phyloP scores from a whole-genome alignment of 345 rosid species.

The Psidium guajava region DNA sequence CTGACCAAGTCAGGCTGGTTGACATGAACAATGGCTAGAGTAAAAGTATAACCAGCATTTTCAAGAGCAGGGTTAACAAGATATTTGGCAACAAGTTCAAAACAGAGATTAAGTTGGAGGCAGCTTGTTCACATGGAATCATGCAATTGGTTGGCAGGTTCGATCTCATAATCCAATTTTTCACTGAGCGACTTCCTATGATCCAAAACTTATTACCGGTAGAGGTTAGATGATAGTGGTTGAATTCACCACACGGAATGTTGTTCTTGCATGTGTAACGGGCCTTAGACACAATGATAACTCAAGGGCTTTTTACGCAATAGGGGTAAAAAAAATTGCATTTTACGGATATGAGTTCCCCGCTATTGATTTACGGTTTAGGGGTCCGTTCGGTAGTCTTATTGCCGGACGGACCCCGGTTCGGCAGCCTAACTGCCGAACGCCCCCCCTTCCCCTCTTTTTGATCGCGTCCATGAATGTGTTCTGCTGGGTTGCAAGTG shows the following conservation, averaged over 20 bases:
- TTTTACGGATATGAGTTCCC: too few relatives aligned
- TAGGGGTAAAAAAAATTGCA: too few relatives aligned
- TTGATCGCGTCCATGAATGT: too few relatives aligned
- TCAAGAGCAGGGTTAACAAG: not conserved
- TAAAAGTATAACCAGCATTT: not conserved
- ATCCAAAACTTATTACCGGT: not conserved
- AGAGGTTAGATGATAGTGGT: not conserved
- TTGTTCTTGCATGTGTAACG: not conserved
- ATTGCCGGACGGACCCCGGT: too few relatives aligned
- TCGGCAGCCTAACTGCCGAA: too few relatives aligned
- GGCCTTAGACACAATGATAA: not conserved
- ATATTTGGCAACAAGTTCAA: not conserved
- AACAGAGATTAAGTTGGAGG: not conserved
- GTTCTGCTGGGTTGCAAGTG: too few relatives aligned
- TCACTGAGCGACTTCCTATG: not conserved
- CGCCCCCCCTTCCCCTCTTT: too few relatives aligned
- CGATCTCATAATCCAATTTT: not conserved
- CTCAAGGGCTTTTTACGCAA: too few relatives aligned
- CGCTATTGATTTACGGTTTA: too few relatives aligned
- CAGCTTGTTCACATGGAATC: not conserved
- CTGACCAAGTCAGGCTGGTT: not conserved
- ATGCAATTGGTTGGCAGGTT: not conserved
- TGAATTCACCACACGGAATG: not conserved
- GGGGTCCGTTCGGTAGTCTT: too few relatives aligned
- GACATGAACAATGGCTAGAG: not conserved